A percentile compares a stretch with the other conserved stretches of the same genome.
phyloP scores from a whole-genome alignment of 495 filamentous ascomycete species.

The Talaromyces wortmannii region DNA sequence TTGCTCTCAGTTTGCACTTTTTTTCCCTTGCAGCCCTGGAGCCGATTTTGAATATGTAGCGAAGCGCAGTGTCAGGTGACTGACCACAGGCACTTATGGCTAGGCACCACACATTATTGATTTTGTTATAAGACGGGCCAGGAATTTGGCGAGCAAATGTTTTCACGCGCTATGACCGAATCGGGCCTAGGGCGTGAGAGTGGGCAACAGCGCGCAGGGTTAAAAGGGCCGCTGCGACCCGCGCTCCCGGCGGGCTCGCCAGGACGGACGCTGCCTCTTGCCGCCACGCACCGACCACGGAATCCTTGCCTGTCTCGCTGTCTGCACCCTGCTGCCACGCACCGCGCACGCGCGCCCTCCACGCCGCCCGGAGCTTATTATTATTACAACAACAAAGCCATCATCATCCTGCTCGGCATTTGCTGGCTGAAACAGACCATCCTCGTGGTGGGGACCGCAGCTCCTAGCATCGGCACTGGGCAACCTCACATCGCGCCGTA shows the following conservation, averaged over 20 bases:
- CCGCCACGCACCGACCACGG: conserved; percentile 1
- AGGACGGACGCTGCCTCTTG: background rate
- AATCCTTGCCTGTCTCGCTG: background rate
- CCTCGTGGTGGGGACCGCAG: too few species aligned
- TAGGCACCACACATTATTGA: background rate
- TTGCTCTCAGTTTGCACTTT: too few species aligned
- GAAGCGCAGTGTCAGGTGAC: too few species aligned
- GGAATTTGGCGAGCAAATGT: background rate
- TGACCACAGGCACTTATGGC: too few species aligned
- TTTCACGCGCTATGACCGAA: too few species aligned
- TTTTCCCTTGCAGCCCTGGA: too few species aligned
- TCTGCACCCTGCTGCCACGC: background rate
- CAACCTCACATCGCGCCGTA: too few species aligned
- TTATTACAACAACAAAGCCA: background rate
- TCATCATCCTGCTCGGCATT: too few species aligned
- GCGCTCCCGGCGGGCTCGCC: background rate
- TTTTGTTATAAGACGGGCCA: background rate
- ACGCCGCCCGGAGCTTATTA: background rate
- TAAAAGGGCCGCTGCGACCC: conserved; percentile 7
- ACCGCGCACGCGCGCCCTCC: background rate
- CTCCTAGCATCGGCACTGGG: too few species aligned
- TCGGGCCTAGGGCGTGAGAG: background rate
- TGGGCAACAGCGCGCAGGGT: conserved; percentile 1
- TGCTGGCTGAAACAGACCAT: too few species aligned
- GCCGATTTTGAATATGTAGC: too few species aligned